Evolutionary conservation across 1,284 basidiomycete genomes (phyloP), one percentile per base, ranked within the genome.

Genomic region (Pisolithus thermaeus): DNA sequence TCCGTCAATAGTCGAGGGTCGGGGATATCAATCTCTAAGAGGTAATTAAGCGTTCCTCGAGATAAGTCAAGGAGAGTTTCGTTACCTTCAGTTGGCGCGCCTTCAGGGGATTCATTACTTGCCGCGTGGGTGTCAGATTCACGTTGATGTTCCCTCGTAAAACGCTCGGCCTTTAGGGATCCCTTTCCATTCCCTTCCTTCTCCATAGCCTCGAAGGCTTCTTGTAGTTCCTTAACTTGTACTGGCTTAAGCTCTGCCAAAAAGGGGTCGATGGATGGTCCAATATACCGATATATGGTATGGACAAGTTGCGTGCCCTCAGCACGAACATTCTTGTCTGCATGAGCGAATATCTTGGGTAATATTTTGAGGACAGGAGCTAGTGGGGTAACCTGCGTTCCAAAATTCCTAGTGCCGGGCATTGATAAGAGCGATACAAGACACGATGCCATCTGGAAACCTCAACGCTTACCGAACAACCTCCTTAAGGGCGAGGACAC

Each of bases 211-310:
- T 91, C 91, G 62, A 97, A 99, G 0, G 84, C 79, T 64, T 97
- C 95, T 61, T 92, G 92, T 54, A 99, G 70, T 64, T 99, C 97
- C 67, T 97, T 95, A 41, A 95, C 84, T 69, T 99, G 97, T n/a
- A 99, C 94, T 0, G 97, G 93, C 68, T 99, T 99, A 56, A 99
- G 79, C 58, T 97, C 91, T n/a, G 82, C 74, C 9, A 99, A 73
- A 71, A 87, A 92, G 42, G 93, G 83, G 51, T 93, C 86, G 54
- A 99, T 87, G 1, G 86, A 89, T 1, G 88, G 75, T 22, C 97
- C 97, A 57, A 99, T 84, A 67, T 85, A 95, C 57, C 88, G 87
- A 73, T 99, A 96, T 6, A 99, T 72, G 3, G 78, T 75, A 58
- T 89, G 83, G 0, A 84, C 79, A 20, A 99, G 84, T 38, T 76